Conservation (phyloP, 805 yeast genomes). For the Saturnispora hagleri region DNA sequence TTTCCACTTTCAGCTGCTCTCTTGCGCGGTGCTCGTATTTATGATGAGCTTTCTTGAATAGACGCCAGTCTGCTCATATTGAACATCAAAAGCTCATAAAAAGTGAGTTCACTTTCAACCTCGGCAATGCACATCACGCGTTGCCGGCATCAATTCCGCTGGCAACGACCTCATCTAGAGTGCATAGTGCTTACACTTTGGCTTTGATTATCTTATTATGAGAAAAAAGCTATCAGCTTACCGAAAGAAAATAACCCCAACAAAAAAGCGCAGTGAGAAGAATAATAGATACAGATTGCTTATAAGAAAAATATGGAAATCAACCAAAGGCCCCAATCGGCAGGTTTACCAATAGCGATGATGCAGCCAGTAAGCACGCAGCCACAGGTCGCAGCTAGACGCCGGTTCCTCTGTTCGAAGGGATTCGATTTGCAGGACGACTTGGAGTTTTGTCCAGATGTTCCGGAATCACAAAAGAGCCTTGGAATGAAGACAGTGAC, state of each 20-base stretch:
- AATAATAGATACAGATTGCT: not conserved
- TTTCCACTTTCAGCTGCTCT: not conserved
- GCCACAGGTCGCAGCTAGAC: not conserved
- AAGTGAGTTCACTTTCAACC: not conserved
- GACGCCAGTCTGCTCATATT: not conserved
- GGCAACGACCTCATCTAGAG: not conserved
- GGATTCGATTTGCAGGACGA: constrained; percentile 6
- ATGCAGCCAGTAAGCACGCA: not conserved
- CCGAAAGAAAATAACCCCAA: not conserved
- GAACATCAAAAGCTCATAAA: not conserved
- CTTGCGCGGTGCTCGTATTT: not conserved
- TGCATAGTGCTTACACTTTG: not conserved
- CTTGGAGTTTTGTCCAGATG: constrained; percentile 7
- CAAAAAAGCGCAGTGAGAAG: not conserved
- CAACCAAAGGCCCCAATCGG: not conserved
- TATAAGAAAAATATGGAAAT: not conserved
- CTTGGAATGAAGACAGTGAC: not conserved
- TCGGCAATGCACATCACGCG: not conserved
- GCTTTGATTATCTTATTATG: not conserved
- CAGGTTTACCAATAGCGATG: not conserved
- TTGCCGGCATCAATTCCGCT: not conserved
- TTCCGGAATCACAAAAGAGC: not conserved
- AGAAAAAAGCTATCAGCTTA: not conserved
- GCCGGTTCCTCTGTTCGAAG: constrained; percentile 5
- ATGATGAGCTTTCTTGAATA: not conserved